phyloP scores from a whole-genome alignment of 345 rosid genomes.

The Melaleuca quinquenervia region DNA sequence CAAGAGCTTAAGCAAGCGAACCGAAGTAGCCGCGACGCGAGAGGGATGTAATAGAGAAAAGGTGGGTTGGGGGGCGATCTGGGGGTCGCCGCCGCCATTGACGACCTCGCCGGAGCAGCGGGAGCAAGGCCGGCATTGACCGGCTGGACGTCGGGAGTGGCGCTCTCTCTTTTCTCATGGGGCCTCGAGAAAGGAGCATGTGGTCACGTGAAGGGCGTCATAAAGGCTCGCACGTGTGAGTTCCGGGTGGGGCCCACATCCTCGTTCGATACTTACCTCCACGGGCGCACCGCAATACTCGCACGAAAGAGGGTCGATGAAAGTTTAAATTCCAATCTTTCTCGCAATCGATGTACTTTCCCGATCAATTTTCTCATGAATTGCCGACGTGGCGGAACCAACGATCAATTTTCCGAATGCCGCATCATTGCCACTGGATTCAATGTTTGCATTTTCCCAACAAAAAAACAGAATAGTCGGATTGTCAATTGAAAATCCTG shows the following conservation, averaged over 20 bases:
- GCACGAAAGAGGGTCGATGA: background rate
- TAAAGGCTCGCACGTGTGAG: background rate
- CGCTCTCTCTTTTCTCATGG: background rate
- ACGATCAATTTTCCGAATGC: background rate
- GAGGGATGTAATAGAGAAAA: background rate
- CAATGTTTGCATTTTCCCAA: background rate
- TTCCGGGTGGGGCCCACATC: background rate
- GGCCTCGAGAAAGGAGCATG: background rate
- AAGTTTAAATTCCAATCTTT: background rate
- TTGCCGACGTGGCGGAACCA: background rate
- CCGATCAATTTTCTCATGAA: background rate
- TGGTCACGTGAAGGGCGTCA: background rate
- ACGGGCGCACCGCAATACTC: background rate
- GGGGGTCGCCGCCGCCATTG: background rate
- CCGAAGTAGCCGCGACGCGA: conserved; percentile 7
- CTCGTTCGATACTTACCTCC: background rate
- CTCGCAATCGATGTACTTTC: background rate
- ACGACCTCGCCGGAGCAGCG: background rate
- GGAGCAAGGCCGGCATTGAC: background rate
- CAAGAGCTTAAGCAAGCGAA: conserved; percentile 63
- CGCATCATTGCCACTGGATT: background rate
- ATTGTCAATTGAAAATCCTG: background rate
- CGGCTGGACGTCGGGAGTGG: background rate
- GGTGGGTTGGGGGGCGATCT: background rate
- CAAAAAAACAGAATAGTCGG: background rate